Base-by-base conservation (phyloP, 148 eudicot genomes). In the Cornus suecica region DNA sequence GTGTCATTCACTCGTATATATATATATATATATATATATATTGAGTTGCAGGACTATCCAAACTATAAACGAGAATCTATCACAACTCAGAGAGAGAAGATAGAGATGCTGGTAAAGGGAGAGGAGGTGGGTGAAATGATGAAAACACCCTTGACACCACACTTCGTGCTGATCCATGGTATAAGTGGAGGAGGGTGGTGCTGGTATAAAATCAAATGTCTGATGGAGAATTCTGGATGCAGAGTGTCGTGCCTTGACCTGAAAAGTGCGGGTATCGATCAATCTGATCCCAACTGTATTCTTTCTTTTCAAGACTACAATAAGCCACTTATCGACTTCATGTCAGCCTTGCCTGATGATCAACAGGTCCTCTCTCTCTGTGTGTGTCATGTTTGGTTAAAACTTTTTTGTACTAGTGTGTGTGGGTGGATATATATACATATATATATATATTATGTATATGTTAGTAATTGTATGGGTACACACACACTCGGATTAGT, bases 151-250 rank as follows among this genome's bases (percentile, higher is more conserved):
- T 78, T 69, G 8, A 41, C 24, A 41, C 76, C 69, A 3, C 98
- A 94, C 87, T 90, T 94, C 52, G 92, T 94, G 24, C 78, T 94
- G 66, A 74, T 94, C 25, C 98, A 94, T 75, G 98, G 98, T 16
- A 73, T 83, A 7, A 62, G 89, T 42, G 93, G 89, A 16, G 97
- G 98, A 62, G 86, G 78, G 24, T 94, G 98, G 98, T 94, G 97
- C 65, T 94, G 97, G 98, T 94, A 88, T 87, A 91, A 88, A 73
- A 81, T 91, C 78, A 80, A 77, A 69, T 73, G 86, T 71, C 83
- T 91, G 0, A 74, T 94, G 82, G 91, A 94, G 83, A 80, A 77
- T 25, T 86, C 83, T 1, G 98, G 94, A 24, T 86, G 77, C 76
- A 81, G 42, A 42, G 97, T 88, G 67, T 78, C 94, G 0, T 90